Evolutionary conservation across 148 eudicot species (phyloP).

Genomic region (Fagopyrum esculentum): DNA sequence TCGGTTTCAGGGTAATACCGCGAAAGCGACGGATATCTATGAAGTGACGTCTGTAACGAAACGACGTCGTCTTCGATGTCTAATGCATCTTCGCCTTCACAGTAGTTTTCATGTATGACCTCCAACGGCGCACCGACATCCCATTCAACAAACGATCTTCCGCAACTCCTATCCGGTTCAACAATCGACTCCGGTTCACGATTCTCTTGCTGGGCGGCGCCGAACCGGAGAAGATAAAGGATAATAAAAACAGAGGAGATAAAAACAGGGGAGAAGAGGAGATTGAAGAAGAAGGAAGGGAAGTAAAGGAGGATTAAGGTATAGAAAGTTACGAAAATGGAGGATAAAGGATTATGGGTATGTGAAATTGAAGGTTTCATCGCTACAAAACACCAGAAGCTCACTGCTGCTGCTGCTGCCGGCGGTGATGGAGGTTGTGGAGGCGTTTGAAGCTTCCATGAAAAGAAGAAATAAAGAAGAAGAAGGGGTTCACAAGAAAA

Average conservation of each 20-base stretch:
- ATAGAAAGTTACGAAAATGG: constrained; percentile 38
- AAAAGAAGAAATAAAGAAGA: not conserved
- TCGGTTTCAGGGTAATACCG: constrained; percentile 50
- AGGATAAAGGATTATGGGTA: constrained; percentile 34
- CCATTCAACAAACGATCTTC: constrained; percentile 38
- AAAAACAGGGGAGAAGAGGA: constrained; percentile 41
- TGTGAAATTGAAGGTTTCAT: constrained; percentile 15
- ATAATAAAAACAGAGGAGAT: constrained; percentile 43
- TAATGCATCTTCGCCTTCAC: constrained; percentile 40
- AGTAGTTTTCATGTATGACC: constrained; percentile 56
- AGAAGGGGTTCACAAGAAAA: not conserved
- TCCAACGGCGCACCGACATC: constrained; percentile 64
- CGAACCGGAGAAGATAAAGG: constrained; percentile 48
- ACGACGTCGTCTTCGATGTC: constrained; percentile 14
- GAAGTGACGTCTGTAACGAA: not conserved
- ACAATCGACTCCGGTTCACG: not conserved
- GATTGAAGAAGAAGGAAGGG: constrained; percentile 29
- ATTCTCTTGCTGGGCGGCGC: constrained; percentile 26
- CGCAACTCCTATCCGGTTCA: not conserved
- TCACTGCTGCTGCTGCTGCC: not conserved
- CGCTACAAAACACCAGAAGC: too few species aligned
- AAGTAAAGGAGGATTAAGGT: constrained; percentile 45
- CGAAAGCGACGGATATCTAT: constrained; percentile 49
- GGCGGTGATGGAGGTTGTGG: not conserved
- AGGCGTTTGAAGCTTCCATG: not conserved